Conservation (phyloP, 495 filamentous ascomycete genomes). For the Lindgomyces ingoldianus region DNA sequence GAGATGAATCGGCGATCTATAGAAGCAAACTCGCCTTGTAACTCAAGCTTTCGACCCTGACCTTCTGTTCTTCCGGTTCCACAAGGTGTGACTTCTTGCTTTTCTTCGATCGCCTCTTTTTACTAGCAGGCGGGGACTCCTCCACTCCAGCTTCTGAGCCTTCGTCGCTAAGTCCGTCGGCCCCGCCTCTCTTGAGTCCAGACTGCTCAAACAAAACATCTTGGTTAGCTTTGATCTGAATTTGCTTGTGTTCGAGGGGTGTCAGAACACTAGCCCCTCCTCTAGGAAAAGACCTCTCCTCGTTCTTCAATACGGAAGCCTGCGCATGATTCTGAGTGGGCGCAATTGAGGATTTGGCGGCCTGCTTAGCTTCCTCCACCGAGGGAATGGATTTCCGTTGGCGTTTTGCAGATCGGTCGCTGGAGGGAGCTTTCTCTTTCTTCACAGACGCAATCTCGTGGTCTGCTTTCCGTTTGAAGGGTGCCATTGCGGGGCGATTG, state of each 20-base stretch:
- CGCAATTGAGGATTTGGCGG: constrained; percentile 9
- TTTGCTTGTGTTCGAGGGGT: constrained; percentile 92
- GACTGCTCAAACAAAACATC: constrained; percentile 93
- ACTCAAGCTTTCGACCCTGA: constrained; percentile 82
- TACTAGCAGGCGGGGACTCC: constrained; percentile 49
- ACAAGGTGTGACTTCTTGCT: constrained; percentile 33
- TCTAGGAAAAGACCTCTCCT: constrained; percentile 87
- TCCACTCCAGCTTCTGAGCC: constrained; percentile 55
- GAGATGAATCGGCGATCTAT: constrained; percentile 22
- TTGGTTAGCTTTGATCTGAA: constrained; percentile 86
- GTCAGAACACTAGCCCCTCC: constrained; percentile 89
- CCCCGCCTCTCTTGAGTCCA: constrained; percentile 49
- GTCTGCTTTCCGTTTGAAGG: constrained; percentile 33
- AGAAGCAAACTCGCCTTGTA: constrained; percentile 68
- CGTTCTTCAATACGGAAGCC: constrained; percentile 61
- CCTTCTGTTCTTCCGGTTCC: constrained; percentile 56
- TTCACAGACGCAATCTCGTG: background rate
- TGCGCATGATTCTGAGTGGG: constrained; percentile 22
- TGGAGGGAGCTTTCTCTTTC: constrained; percentile 2
- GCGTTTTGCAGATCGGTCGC: constrained; percentile 34
- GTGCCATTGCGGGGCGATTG: constrained; percentile 21
- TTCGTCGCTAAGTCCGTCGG: constrained; percentile 48
- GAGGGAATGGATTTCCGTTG: constrained; percentile 26
- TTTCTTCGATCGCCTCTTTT: constrained; percentile 47
- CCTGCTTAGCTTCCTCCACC: constrained; percentile 10